A percentile compares a stretch with the other conserved stretches of the same genome.
These are phyloP conservation scores for Elsinoe perseae DNA, from an alignment of 2,329 filamentous ascomycete species.

Conservation along the genomic window DNA sequence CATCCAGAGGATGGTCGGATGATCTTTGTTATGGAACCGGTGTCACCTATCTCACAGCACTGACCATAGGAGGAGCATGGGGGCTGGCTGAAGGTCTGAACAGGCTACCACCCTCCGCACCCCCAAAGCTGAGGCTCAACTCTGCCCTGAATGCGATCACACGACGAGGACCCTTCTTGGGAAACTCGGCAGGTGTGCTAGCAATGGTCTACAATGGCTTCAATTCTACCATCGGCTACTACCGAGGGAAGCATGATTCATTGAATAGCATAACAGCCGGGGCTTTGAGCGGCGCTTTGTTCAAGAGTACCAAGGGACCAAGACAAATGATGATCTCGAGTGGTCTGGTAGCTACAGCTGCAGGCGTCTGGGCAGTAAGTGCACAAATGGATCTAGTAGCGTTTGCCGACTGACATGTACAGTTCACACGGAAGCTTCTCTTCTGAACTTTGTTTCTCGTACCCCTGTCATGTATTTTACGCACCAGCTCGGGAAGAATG, in stretches of 20 bases:
- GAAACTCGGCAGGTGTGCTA: slow-evolving; percentile 91
- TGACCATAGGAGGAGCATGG: slow-evolving; percentile 83
- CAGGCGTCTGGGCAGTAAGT: slow-evolving; percentile 85
- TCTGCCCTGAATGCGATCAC: slow-evolving; percentile 92
- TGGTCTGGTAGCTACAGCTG: slow-evolving; percentile 76
- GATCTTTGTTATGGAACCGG: slow-evolving; percentile 97
- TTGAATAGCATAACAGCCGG: slow-evolving; percentile 83
- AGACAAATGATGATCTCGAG: slow-evolving; percentile 93
- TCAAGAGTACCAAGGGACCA: slow-evolving; percentile 88
- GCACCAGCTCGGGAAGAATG: background rate
- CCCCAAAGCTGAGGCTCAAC: slow-evolving; percentile 88
- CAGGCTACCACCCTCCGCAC: slow-evolving; percentile 59
- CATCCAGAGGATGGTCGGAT: slow-evolving; percentile 94
- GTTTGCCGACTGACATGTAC: slow-evolving; percentile 10
- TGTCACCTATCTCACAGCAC: slow-evolving; percentile 81
- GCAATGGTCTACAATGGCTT: slow-evolving; percentile 94
- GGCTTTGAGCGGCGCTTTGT: slow-evolving; percentile 80
- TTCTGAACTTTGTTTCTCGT: slow-evolving; percentile 17
- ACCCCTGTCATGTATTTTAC: slow-evolving; percentile 14
- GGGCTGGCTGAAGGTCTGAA: slow-evolving; percentile 83
- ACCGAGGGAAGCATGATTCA: slow-evolving; percentile 79
- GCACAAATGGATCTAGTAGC: background rate
- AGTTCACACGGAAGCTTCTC: slow-evolving; percentile 24
- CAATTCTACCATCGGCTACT: slow-evolving; percentile 73
- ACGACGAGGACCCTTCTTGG: slow-evolving; percentile 83